phyloP scores from a whole-genome alignment of 768 basidiomycete genomes.

The Mycena pura region DNA sequence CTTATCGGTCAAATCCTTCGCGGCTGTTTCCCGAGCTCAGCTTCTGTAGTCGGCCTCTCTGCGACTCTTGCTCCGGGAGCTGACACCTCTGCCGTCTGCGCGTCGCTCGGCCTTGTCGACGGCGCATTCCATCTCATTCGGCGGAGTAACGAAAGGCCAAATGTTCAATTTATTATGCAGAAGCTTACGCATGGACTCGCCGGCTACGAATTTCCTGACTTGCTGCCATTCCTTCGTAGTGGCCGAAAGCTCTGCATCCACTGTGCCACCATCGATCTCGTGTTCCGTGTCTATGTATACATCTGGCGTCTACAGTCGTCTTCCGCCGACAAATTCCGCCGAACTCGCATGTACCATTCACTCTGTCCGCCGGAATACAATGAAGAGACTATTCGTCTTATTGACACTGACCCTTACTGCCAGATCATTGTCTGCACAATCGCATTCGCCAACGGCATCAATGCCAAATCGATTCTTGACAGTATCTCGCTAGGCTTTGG shows the following conservation, averaged over 20 bases:
- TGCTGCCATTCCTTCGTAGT: constrained; percentile 3
- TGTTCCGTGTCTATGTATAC: constrained; percentile 1
- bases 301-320: neutral
- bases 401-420: constrained; percentile 8
- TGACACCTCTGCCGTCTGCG: neutral
- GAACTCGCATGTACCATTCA: neutral
- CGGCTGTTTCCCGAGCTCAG: neutral
- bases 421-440: constrained; percentile 7
- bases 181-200: neutral
- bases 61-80: neutral
- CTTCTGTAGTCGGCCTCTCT: neutral
- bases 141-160: neutral
- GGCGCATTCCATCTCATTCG: neutral
- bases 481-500: neutral
- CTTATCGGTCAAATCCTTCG: neutral
- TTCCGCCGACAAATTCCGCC: neutral
- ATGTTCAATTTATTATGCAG: neutral
- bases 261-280: neutral
- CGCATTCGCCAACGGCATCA: constrained; percentile 13
- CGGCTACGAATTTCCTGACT: constrained; percentile 7
- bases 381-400: neutral
- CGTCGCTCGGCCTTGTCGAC: neutral
- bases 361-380: constrained; percentile 1
- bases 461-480: neutral
- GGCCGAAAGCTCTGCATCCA: constrained; percentile 9